phyloP scores from a whole-genome alignment of 305 asterid species.

The Fraxinus albicans region DNA sequence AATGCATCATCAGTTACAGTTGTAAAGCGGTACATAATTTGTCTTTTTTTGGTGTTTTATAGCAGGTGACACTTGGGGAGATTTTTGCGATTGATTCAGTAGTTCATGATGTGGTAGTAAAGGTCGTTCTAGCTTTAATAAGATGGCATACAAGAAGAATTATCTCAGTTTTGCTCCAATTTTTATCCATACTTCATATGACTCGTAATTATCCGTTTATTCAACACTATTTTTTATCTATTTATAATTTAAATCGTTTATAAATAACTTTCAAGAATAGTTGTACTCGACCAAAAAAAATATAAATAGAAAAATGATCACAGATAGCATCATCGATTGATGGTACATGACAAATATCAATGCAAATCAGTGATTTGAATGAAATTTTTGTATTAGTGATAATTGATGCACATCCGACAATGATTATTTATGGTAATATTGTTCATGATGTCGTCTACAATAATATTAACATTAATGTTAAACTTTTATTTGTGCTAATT shows the following conservation, averaged over 20 bases:
- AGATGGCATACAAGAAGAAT: neutral
- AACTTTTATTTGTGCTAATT: neutral
- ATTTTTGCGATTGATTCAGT: neutral
- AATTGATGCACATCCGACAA: neutral
- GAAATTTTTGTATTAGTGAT: neutral
- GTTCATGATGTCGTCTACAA: neutral
- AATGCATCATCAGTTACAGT: constrained; percentile 4
- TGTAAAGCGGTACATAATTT: constrained; percentile 7
- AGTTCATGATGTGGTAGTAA: neutral
- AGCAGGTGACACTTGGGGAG: neutral
- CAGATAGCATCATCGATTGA: neutral
- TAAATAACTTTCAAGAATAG: neutral
- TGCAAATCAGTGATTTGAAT: neutral
- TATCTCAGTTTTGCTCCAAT: neutral
- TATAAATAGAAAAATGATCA: too few relatives aligned
- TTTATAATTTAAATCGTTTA: too few relatives aligned
- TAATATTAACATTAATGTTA: neutral
- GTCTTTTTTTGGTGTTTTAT: neutral
- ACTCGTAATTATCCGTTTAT: too few relatives aligned
- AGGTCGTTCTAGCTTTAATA: neutral
- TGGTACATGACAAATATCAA: neutral
- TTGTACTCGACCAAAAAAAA: too few relatives aligned
- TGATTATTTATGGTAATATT: neutral
- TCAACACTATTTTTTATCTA: neutral
- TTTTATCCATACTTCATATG: too few relatives aligned